phyloP scores from a whole-genome alignment of 2,329 filamentous ascomycete species.

The Magnaporthiopsis incrustans region DNA sequence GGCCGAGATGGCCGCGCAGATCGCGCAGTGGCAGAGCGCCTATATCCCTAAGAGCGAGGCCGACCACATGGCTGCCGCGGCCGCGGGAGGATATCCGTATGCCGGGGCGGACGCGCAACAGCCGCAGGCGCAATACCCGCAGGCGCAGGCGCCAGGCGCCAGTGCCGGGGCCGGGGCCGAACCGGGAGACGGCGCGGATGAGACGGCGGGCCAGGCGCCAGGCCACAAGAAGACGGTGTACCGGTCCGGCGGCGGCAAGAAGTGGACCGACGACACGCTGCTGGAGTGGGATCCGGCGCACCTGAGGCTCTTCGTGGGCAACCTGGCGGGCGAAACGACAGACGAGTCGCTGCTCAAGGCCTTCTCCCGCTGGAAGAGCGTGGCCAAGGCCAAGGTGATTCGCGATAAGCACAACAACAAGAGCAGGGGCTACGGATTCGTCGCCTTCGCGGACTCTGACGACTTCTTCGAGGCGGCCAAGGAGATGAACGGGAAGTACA shows the following conservation, averaged over 20 bases:
- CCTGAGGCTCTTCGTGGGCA: constrained; percentile 91
- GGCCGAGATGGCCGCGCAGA: constrained; percentile 78
- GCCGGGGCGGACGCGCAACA: constrained; percentile 17
- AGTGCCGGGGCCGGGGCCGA: constrained; percentile 18
- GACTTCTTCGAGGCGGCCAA: constrained; percentile 94
- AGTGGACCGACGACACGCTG: constrained; percentile 81
- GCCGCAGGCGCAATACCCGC: constrained; percentile 12
- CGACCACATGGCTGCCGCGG: constrained; percentile 16
- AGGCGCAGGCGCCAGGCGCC: constrained; percentile 11
- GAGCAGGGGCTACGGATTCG: constrained; percentile 92
- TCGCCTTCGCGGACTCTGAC: constrained; percentile 90
- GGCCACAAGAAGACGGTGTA: constrained; percentile 79
- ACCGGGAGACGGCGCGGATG: constrained; percentile 23
- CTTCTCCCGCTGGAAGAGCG: constrained; percentile 77
- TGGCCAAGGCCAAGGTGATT: constrained; percentile 88
- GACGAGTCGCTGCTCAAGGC: constrained; percentile 94
- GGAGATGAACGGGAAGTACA: constrained; percentile 99
- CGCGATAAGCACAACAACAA: constrained; percentile 95
- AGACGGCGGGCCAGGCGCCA: constrained; percentile 38
- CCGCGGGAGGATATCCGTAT: constrained; percentile 16
- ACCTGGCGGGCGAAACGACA: constrained; percentile 93
- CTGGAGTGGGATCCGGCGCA: constrained; percentile 95
- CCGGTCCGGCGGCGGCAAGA: constrained; percentile 81
- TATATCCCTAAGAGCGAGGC: constrained; percentile 52
- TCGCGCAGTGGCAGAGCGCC: constrained; percentile 90